phyloP scores from a whole-genome alignment of 106 monocot genomes.

The Phalaenopsis equestris region DNA sequence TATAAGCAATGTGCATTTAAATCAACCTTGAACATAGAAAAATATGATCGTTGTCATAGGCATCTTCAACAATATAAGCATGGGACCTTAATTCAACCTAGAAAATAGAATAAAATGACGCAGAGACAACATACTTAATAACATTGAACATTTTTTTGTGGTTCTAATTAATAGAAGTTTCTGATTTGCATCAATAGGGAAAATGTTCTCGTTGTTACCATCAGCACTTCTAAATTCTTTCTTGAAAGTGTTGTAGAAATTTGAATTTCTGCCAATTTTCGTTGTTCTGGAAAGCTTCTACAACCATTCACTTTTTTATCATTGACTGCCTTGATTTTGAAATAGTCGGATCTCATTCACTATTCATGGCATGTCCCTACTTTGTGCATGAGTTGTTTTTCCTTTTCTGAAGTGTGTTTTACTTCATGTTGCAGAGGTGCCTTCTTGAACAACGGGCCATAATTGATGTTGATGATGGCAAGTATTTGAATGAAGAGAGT shows the following conservation, averaged over 20 bases:
- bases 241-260: neutral
- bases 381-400: neutral
- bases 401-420: conserved; percentile 1
- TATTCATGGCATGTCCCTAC: neutral
- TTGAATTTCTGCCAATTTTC: neutral
- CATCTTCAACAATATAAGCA: no score
- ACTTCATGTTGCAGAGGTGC: conserved; percentile 43
- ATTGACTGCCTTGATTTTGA: neutral
- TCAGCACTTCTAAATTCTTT: neutral
- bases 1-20: no score
- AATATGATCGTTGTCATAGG: no score
- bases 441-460: conserved; percentile 80
- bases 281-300: neutral
- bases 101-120: no score
- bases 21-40: no score
- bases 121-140: no score
- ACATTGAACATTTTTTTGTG: no score
- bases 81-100: no score
- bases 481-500: conserved; percentile 87
- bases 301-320: neutral
- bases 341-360: neutral
- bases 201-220: neutral
- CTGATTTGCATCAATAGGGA: no score
- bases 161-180: no score
- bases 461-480: conserved; percentile 71